A percentile compares a stretch with the other conserved stretches of the same genome.
These are phyloP conservation scores for Musa acuminata DNA, from an alignment of 176 grass and related monocot species.

Conservation along the genomic window DNA sequence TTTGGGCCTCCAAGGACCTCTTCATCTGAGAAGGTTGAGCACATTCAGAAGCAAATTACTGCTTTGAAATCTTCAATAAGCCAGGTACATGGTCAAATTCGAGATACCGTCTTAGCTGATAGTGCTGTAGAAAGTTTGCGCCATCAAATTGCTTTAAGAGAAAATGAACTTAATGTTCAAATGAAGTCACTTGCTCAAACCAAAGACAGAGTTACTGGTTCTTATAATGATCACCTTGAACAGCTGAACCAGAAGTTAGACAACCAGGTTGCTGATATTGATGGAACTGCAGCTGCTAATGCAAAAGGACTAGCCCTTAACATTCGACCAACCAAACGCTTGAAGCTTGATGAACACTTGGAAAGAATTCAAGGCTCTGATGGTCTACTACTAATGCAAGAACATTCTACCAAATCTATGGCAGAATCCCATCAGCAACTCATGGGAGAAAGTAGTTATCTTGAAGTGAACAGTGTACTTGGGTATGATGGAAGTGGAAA, in stretches of 20 bases:
- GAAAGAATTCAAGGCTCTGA: slow-evolving; percentile 25
- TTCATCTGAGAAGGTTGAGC: slow-evolving; percentile 34
- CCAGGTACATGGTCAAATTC: slow-evolving; percentile 31
- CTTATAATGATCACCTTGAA: slow-evolving; percentile 22
- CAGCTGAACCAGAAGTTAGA: slow-evolving; percentile 28
- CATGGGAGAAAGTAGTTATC: slow-evolving; percentile 27
- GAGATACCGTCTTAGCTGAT: slow-evolving; percentile 33
- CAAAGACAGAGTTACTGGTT: slow-evolving; percentile 22
- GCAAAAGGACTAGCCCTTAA: slow-evolving; percentile 22
- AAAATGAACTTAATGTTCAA: slow-evolving; percentile 77
- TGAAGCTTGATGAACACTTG: slow-evolving; percentile 37
- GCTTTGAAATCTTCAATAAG: slow-evolving; percentile 25
- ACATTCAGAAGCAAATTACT: slow-evolving; percentile 34
- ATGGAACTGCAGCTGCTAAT: slow-evolving; percentile 24
- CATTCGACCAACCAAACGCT: slow-evolving; percentile 38
- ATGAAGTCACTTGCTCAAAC: slow-evolving; percentile 33
- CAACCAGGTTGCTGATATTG: slow-evolving; percentile 26
- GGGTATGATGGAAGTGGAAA: slow-evolving; percentile 19
- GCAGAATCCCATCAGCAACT: slow-evolving; percentile 28
- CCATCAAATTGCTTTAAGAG: slow-evolving; percentile 68
- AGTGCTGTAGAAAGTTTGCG: slow-evolving; percentile 63
- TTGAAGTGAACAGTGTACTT: slow-evolving; percentile 29
- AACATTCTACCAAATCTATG: slow-evolving; percentile 30
- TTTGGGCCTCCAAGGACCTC: slow-evolving; percentile 26
- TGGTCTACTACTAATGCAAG: slow-evolving; percentile 23